phyloP scores from a whole-genome alignment of 2,329 filamentous ascomycete genomes.

The Xylaria sp. region DNA sequence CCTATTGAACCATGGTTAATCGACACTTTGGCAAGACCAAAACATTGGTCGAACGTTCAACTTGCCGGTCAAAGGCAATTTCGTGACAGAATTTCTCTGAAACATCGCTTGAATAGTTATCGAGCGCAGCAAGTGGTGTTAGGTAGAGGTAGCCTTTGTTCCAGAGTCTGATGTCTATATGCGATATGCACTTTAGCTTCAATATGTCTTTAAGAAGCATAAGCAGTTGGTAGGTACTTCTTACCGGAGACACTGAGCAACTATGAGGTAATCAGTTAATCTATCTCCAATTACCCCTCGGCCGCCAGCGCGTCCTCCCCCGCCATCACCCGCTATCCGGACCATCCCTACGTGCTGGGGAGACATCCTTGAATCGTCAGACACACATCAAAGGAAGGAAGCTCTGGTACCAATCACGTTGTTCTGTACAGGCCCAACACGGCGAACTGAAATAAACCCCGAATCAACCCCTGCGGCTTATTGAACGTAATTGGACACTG shows the following conservation, averaged over 20 bases:
- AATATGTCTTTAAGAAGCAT: background rate
- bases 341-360: background rate
- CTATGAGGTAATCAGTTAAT: constrained; percentile 28
- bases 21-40: no score
- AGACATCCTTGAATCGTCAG: constrained; percentile 17
- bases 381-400: constrained; percentile 4
- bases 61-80: no score
- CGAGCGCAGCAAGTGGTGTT: no score
- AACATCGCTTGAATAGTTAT: no score
- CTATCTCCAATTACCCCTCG: constrained; percentile 8
- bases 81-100: no score
- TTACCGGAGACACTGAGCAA: background rate
- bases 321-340: constrained; percentile 7
- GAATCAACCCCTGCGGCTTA: constrained; percentile 29
- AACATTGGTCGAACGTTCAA: no score
- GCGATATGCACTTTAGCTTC: background rate
- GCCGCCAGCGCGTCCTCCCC: constrained; percentile 9
- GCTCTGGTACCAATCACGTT: constrained; percentile 26
- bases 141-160: no score
- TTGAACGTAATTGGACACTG: constrained; percentile 42
- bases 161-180: no score
- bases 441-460: background rate
- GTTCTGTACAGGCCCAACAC: background rate
- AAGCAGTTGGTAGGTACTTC: no score
- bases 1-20: no score